A percentile compares a stretch with the other conserved stretches of the same genome.
phyloP scores from a whole-genome alignment of 148 eudicot genomes.

The Dysphania ambrosioides region DNA sequence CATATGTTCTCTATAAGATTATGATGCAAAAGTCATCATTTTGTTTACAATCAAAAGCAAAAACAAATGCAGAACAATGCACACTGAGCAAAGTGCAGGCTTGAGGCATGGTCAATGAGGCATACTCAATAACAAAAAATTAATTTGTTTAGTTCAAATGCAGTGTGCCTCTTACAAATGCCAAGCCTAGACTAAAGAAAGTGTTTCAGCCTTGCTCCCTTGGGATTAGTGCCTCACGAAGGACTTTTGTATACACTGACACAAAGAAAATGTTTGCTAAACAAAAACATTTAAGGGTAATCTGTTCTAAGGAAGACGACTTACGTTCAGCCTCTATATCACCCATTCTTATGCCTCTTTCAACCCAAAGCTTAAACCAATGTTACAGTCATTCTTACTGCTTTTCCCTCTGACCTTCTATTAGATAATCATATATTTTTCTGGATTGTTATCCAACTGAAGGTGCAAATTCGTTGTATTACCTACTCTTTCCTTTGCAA shows the following conservation, averaged over 20 bases:
- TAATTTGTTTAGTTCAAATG: no score
- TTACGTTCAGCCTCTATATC: neutral
- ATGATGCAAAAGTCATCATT: neutral
- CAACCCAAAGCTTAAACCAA: neutral
- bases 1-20: no score
- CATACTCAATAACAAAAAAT: no score
- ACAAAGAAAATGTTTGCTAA: neutral
- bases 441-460: neutral
- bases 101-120: no score
- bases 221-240: no score
- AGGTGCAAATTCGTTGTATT: no score
- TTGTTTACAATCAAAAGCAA: neutral
- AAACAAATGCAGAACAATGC: neutral
- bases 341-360: neutral
- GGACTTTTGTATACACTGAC: no score
- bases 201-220: no score
- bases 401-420: neutral
- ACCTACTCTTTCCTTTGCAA: neutral
- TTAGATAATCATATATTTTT: neutral
- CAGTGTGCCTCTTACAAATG: no score
- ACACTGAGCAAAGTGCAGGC: no score
- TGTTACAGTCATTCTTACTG: neutral
- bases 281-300: neutral
- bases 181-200: no score
- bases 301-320: neutral